Percentiles rank a stretch among this genome's conserved stretches.
phyloP scores from a whole-genome alignment of 768 basidiomycete species.

The Leccinum ochraceum region DNA sequence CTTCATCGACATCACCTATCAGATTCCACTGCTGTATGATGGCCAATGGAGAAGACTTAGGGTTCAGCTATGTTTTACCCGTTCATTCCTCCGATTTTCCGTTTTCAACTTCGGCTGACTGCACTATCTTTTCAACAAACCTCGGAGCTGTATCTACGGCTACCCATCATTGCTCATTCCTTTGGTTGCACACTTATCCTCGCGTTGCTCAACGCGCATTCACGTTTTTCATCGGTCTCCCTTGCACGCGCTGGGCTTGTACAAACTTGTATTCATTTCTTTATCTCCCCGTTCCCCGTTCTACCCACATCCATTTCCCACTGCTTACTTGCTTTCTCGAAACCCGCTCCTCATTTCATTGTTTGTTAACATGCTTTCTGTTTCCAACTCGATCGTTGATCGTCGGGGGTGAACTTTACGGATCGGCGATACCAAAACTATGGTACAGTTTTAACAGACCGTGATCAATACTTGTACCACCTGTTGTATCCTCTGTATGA shows the following conservation, averaged over 20 bases:
- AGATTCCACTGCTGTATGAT: conserved; percentile 2
- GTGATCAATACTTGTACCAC: conserved; percentile 17
- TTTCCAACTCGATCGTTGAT: conserved; percentile 14
- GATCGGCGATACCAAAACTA: conserved; percentile 17
- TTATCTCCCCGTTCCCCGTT: neutral
- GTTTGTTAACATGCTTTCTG: conserved; percentile 5
- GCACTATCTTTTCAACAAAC: too few relatives aligned
- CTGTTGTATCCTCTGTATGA: too few relatives aligned
- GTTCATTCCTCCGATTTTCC: neutral
- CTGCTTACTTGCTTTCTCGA: neutral
- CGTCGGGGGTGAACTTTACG: neutral
- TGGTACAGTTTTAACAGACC: conserved; percentile 15
- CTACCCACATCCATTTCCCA: conserved; percentile 1
- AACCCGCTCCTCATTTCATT: conserved; percentile 6
- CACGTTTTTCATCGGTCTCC: neutral
- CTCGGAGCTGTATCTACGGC: neutral
- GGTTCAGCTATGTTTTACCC: neutral
- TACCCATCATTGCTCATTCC: neutral
- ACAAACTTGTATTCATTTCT: neutral
- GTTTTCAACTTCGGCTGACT: too few relatives aligned
- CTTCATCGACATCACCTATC: neutral
- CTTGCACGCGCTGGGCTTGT: conserved; percentile 8
- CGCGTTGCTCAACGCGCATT: conserved; percentile 2
- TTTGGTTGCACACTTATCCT: too few relatives aligned
- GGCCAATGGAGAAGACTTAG: neutral